phyloP scores from a whole-genome alignment of 2,329 filamentous ascomycete species.

The Aspergillus pseudotamarii region DNA sequence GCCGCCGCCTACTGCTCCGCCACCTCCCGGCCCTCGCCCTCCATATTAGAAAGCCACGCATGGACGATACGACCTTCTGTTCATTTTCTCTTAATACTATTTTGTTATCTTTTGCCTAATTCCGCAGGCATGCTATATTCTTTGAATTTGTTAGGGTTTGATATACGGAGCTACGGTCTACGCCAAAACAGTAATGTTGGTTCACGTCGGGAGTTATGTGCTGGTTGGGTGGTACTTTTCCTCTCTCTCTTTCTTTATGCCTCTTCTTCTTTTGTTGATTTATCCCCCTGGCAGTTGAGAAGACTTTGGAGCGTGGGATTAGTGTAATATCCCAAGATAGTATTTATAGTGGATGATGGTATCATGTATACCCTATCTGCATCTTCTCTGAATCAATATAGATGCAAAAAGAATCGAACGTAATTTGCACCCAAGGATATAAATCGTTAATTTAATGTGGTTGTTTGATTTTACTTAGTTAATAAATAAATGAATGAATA shows the following conservation, averaged over 20 bases:
- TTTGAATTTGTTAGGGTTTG: neutral
- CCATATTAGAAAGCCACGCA: constrained; percentile 17
- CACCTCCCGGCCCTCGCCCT: constrained; percentile 22
- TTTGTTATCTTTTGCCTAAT: neutral
- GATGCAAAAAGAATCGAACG: neutral
- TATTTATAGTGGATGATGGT: constrained; percentile 6
- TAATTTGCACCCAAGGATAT: neutral
- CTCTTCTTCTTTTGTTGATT: neutral
- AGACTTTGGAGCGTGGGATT: neutral
- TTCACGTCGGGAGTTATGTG: neutral
- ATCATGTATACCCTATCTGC: neutral
- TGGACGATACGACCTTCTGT: neutral
- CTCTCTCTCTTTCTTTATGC: neutral
- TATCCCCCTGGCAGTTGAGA: neutral
- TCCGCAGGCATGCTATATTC: neutral
- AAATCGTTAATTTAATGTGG: too few relatives aligned
- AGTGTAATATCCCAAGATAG: neutral
- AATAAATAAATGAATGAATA: too few relatives aligned
- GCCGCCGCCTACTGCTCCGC: constrained; percentile 18
- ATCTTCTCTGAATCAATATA: neutral
- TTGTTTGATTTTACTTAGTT: neutral
- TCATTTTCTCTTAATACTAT: neutral
- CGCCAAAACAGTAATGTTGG: neutral
- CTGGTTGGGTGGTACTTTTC: neutral
- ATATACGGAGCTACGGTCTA: neutral